Base-by-base conservation (phyloP, 306 rosid species). In the Casuarina equisetifolia region DNA sequence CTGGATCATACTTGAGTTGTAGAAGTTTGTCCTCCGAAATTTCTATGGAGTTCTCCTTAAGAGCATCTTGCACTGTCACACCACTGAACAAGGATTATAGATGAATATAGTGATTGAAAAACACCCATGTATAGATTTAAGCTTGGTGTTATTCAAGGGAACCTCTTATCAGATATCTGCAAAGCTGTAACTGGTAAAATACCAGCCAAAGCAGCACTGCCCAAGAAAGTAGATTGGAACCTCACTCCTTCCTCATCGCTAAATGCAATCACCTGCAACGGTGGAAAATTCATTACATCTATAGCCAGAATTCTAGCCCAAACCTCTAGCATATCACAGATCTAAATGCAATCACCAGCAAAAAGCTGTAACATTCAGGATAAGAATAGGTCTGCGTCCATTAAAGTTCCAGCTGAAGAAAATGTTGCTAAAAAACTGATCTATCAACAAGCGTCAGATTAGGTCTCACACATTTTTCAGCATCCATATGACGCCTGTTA, bases 211-310 rank as follows among this genome's bases (percentile, higher is more conserved):
- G 98, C 97, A 69, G 89, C 98, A 71, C 97, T 95, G 32, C 98
- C 97, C 79, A 95, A 86, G 83, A 92, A 95, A 71, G 98, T 95
- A 62, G 97, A 88, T 69, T 95, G 97, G 85, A 92, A 95, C 82
- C 97, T 89, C 35, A 95, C 97, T 76, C 98, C 98, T 77, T 92
- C 97, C 82, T 95, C 98, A 77, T 94, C 98, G 73, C 98, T 83
- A 86, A 94, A 94, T 63, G 98, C 97, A 85, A 94, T 90, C 74
- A 94, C 90, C 98, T 94, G 87, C 75, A 87, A 69, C 44, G 71
- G 35, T 48, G 75, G 38, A 72, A 72, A 53, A 45, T 42, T 69
- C 74, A 78, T 68, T 39, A 36, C 50, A 75, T 11, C 61, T 44
- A 72, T 4, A 44, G 49, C 4, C 15, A 51, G 35, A 80, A 10